These are phyloP conservation scores for Verticillium isaacii DNA, from an alignment of 2,329 filamentous ascomycete genomes.

Conservation along the genomic window DNA sequence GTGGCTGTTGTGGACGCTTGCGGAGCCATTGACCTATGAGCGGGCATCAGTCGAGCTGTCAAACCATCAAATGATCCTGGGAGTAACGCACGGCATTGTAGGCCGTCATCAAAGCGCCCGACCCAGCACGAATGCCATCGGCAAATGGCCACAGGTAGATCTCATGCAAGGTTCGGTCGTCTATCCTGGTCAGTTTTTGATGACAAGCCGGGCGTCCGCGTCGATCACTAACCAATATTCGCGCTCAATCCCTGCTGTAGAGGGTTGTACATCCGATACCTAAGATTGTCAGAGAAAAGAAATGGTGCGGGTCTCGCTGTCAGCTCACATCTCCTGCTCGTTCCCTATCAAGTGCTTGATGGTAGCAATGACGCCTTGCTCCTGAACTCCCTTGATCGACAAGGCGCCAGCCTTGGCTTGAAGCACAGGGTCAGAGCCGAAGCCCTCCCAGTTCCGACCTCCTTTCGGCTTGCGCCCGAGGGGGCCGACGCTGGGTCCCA, in stretches of 20 bases:
- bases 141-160: conserved; percentile 85
- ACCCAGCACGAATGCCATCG: conserved; percentile 75
- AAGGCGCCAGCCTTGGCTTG: conserved; percentile 74
- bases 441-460: conserved; percentile 73
- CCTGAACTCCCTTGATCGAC: conserved; percentile 69
- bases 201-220: not conserved
- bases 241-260: conserved; percentile 54
- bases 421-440: conserved; percentile 65
- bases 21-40: conserved; percentile 59
- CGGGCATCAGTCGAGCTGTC: not conserved
- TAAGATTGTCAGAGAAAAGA: not conserved
- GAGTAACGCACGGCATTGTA: conserved; percentile 55
- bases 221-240: conserved; percentile 60
- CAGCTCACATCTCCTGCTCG: conserved; percentile 56
- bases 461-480: conserved; percentile 68
- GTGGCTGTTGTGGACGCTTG: conserved; percentile 62
- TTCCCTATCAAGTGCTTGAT: conserved; percentile 53
- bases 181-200: conserved; percentile 15
- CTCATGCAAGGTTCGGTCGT: conserved; percentile 69
- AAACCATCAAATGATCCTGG: not conserved
- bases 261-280: conserved; percentile 48
- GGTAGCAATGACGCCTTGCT: conserved; percentile 51
- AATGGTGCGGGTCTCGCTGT: not conserved
- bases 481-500: conserved; percentile 68
- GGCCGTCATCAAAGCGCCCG: conserved; percentile 80